Conservation (phyloP, 129 eudicot genomes). For the Rutidosis leptorrhynchoides region DNA sequence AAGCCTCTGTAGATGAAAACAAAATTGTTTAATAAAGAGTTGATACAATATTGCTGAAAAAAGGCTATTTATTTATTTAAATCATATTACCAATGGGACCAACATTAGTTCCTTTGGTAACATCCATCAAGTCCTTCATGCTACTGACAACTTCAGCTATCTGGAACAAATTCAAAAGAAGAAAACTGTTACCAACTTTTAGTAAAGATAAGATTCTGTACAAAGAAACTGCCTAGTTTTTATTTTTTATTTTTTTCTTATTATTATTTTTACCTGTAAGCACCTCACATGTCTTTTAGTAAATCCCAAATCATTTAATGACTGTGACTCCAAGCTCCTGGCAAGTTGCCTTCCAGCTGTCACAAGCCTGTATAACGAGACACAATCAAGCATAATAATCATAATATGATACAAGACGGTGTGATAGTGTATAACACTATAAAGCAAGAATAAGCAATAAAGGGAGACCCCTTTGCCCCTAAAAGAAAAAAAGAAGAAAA, state of each 20-base stretch:
- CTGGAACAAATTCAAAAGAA: constrained; percentile 34
- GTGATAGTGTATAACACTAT: too few relatives aligned
- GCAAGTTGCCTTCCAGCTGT: constrained; percentile 82
- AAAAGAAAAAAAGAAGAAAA: too few relatives aligned
- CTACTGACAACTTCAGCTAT: constrained; percentile 77
- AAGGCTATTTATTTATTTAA: background rate
- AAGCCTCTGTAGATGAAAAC: constrained; percentile 55
- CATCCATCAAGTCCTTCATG: constrained; percentile 84
- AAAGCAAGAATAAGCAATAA: too few relatives aligned
- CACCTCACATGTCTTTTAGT: constrained; percentile 79
- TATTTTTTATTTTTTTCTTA: too few relatives aligned
- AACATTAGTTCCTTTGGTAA: constrained; percentile 45
- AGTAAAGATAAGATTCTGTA: background rate
- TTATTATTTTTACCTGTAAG: constrained; percentile 73
- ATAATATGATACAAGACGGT: background rate
- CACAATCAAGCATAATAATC: constrained; percentile 20
- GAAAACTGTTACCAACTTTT: constrained; percentile 4
- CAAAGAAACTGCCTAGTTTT: background rate
- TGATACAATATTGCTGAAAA: background rate
- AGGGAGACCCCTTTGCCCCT: too few relatives aligned
- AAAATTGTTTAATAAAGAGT: background rate
- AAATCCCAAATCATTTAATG: constrained; percentile 78
- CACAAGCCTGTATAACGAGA: constrained; percentile 54
- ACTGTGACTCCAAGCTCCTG: constrained; percentile 71
- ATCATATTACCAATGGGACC: constrained; percentile 76